Base-by-base conservation (phyloP, 2,329 filamentous ascomycete genomes). In the Orbilia oligospora region DNA sequence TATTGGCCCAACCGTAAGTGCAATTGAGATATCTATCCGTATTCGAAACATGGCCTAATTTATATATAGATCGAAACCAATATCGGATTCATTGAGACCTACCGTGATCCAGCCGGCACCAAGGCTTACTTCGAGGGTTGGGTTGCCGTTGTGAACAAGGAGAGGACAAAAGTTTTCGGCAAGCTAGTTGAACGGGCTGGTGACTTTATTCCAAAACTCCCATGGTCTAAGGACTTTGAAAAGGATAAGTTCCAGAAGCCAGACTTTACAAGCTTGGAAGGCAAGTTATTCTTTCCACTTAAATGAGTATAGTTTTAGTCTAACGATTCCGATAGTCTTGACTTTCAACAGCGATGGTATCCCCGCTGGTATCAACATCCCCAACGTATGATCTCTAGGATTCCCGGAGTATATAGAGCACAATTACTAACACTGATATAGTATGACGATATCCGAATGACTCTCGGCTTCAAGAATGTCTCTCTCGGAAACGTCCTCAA, bases 231-330 rank as follows among this genome's bases (percentile, higher is more conserved):
- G 56, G 92, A 93, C 0, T 99, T 98, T 81, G 96, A 99, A 84
- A 98, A 98, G 85, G 94, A 97, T 86, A 94, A 92, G 83, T 99
- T 99, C 85, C 86, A 97, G 41, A 95, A 93, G 66, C 96, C 96
- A 0, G 96, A 99, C 84, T 99, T 99, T 83, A 98, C 96, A 0
- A 96, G 92, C 9, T 88, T 98, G 0, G 96, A 99, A 84, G 94
- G 97, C 1, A 85, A 97, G 78, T 93, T 92, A 0, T 97, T 22
- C n/a, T n/a, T 0, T 14, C 22, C 6, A 48, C n/a, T n/a, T 9
- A n/a, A 24, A n/a, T 76, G 71, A 2, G 81, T 79, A 18, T n/a
- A n/a, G n/a, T n/a, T n/a, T 44, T 82, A 53, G 9, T 24, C 48
- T 51, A 44, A 73, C 64, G 72, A 48, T 41, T 9, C 14, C n/a